Evolutionary conservation across 2,329 filamentous ascomycete genomes (phyloP).

Genomic region (Nemania serpens): DNA sequence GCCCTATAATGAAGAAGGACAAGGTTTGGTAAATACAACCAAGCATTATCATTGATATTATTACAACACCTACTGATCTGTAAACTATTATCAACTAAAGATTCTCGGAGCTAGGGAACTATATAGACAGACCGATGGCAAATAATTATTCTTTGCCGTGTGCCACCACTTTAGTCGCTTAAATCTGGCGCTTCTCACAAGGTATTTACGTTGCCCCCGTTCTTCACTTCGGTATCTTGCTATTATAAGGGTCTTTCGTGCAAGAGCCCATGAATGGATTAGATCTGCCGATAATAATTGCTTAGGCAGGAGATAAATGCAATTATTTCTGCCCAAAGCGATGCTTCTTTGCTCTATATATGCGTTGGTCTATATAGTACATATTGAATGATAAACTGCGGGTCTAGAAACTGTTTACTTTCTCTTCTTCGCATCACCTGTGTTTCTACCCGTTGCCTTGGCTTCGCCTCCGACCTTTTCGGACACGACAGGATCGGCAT

Average conservation of each 20-base stretch:
- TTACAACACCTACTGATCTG: too few relatives aligned
- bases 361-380: slow-evolving; percentile 7
- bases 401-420: slow-evolving; percentile 42
- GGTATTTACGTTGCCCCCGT: neutral
- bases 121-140: too few relatives aligned
- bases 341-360: slow-evolving; percentile 7
- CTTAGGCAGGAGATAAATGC: neutral
- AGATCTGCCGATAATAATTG: neutral
- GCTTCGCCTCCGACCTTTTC: slow-evolving; percentile 44
- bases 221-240: neutral
- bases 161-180: too few relatives aligned
- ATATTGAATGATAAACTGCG: neutral
- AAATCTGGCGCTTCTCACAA: neutral
- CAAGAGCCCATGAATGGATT: too few relatives aligned
- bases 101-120: too few relatives aligned
- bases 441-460: slow-evolving; percentile 57
- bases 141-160: too few relatives aligned
- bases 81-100: too few relatives aligned
- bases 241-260: too few relatives aligned
- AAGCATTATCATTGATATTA: too few relatives aligned
- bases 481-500: slow-evolving; percentile 33
- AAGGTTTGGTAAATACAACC: too few relatives aligned
- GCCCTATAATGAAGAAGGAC: too few relatives aligned
- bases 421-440: slow-evolving; percentile 54
- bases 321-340: neutral